A percentile compares a stretch with the other conserved stretches of the same genome.
These are phyloP conservation scores for Ceratocystis colombiana DNA, from an alignment of 2,329 filamentous ascomycete genomes.

Conservation along the genomic window DNA sequence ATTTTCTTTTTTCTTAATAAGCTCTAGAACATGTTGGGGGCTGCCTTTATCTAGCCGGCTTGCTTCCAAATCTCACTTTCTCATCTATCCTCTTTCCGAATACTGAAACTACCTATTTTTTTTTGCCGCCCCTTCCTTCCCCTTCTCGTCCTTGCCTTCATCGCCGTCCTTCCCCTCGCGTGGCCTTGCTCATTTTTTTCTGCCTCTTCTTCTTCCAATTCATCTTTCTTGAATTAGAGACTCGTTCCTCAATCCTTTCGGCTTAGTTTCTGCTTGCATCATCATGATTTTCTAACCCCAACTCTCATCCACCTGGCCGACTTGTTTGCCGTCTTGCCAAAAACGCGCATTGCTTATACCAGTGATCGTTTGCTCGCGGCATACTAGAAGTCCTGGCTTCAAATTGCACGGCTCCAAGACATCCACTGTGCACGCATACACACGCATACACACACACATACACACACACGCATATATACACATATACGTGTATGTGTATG, in stretches of 20 bases:
- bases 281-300: constrained; percentile 7
- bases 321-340: constrained; percentile 2
- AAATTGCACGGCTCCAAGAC: not conserved
- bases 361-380: not conserved
- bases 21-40: too few relatives aligned
- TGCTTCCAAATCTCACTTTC: too few relatives aligned
- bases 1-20: constrained; percentile 14
- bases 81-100: too few relatives aligned
- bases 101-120: too few relatives aligned
- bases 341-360: not conserved
- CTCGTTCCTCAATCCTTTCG: not conserved
- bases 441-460: not conserved
- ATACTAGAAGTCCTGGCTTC: not conserved
- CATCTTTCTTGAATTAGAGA: not conserved
- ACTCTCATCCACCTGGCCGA: not conserved
- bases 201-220: not conserved
- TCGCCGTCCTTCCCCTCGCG: not conserved
- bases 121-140: not conserved
- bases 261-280: not conserved
- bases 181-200: not conserved
- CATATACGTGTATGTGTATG: too few relatives aligned
- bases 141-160: not conserved
- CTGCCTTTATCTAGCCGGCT: too few relatives aligned
- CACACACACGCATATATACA: not conserved
- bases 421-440: not conserved